Base-by-base conservation (phyloP, 768 basidiomycete species). In the Tephrocybe sp. region DNA sequence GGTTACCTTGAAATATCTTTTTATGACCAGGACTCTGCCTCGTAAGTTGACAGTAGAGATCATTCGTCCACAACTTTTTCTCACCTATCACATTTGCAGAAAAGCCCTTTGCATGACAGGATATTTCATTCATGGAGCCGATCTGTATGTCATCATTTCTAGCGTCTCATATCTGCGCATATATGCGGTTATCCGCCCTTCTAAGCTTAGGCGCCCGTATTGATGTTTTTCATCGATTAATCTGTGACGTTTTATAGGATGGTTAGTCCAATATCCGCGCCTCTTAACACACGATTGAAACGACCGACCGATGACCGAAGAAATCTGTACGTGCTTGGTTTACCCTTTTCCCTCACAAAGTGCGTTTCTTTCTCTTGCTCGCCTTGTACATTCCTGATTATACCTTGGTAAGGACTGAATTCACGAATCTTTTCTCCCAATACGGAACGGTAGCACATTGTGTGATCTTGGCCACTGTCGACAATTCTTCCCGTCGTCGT, bases 281-380 rank as follows among this genome's bases (percentile, higher is more conserved):
- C 63, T 41, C 37, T 60, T 18, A 56, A 58, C 43, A 44, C 58
- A 47, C 55, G 66, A 51, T 53, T 47, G 39, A 55, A 63, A 52
- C 56, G 56, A 44, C 53, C 68, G 22, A 54, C 69, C 45, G 76
- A 75, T 58, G 77, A 83, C 57, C 86, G 89, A 44, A 79, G 89
- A 50, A 92, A 92, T 61, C 79, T 92, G 34, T 92, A 92, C 56
- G 89, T 91, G 32, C 82, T 92, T 22, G 90, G 89, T 12, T 67
- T 92, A 44, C 90, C 90, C 5, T 91, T 91, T 59, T 84, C 87
- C 58, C 74, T 92, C 27, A 84, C 84, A 15, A 87, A 89, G 89
- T 89, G 59, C 45, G 77, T 60, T 43, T 15, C 30, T 26, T 47
- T 34, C 41, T 24, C 44, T 27, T 40, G 37, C 4, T 48, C 35